Evolutionary conservation across 768 basidiomycete genomes (phyloP).

Genomic region (Daedalea quercina): DNA sequence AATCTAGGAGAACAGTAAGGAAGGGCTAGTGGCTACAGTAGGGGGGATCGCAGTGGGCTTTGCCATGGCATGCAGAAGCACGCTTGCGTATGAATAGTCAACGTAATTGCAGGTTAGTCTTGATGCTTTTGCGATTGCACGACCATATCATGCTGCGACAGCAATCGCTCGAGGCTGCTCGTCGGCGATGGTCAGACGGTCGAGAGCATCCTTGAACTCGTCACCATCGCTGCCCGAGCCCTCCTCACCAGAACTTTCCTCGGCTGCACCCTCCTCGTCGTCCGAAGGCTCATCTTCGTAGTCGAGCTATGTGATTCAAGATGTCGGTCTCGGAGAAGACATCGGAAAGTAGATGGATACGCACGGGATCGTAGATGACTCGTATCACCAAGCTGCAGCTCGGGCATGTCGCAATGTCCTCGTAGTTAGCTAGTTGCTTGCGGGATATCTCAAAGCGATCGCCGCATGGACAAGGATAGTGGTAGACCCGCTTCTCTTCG

Average conservation of each 20-base stretch:
- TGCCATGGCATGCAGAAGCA: too few species aligned
- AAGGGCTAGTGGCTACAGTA: too few species aligned
- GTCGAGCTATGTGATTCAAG: slow-evolving; percentile 58
- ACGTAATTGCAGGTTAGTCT: too few species aligned
- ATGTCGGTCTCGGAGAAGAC: neutral
- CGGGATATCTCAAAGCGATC: slow-evolving; percentile 95
- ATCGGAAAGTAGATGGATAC: slow-evolving; percentile 25
- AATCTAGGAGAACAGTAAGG: too few species aligned
- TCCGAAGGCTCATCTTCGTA: slow-evolving; percentile 74
- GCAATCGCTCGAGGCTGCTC: slow-evolving; percentile 20
- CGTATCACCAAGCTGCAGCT: slow-evolving; percentile 92
- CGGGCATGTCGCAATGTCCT: slow-evolving; percentile 94
- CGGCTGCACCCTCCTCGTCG: slow-evolving; percentile 9
- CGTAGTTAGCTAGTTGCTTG: slow-evolving; percentile 77
- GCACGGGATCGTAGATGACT: slow-evolving; percentile 90
- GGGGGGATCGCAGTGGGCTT: too few species aligned
- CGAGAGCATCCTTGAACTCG: slow-evolving; percentile 59
- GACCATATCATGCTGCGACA: slow-evolving; percentile 16
- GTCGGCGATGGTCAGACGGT: slow-evolving; percentile 47
- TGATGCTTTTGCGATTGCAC: too few species aligned
- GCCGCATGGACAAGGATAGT: slow-evolving; percentile 97
- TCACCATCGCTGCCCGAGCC: slow-evolving; percentile 35
- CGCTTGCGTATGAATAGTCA: too few species aligned
- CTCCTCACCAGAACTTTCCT: slow-evolving; percentile 18
- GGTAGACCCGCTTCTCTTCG: slow-evolving; percentile 71